Base-by-base conservation (phyloP, 805 yeast species). In the Candida sonorensis region DNA sequence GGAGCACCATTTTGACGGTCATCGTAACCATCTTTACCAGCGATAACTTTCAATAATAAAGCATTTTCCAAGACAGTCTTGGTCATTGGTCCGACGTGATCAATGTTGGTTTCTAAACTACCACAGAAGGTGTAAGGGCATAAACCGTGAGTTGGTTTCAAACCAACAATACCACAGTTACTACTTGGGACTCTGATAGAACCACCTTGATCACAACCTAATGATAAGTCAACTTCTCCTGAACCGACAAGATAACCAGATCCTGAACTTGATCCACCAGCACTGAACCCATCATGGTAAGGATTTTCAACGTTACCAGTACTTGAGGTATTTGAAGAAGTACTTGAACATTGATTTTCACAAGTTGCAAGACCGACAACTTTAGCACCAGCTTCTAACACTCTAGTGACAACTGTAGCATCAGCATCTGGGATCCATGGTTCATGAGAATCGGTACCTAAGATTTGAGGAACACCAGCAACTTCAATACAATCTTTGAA, bases 241-340 rank as follows among this genome's bases (percentile, higher is more conserved):
- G 63, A 63, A 4, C 75, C 70, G n/a, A 72, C 72, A 3, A 68
- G 55, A 20, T 41, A 39, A 18, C 48, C 48, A 17, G 40, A 66
- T 2, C 78, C 79, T 6, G 76, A 72, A 17, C 74, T 66, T 9
- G 73, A 65, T 5, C 78, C 79, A 7, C 79, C 50, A 15, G 50
- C 41, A 41, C 17, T 36, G 34, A 24, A 51, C 42, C 47, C 61
- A 38, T 34, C 45, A 21, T 53, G 55, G 46, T 37, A 50, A 12
- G 78, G 77, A 41, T 72, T 71, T 19, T 55, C 44, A 7, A 67
- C 62, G 20, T 64, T 49, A 1, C 75, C 76, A 28, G 59, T 51
- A n/a, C 55, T 44, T 12, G 64, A 45, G 4, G 65, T 53, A 40
- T 55, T 53, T 44, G 48, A 44, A 5, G 42, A 41, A 7, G 48